phyloP scores from a whole-genome alignment of 2,329 filamentous ascomycete genomes.

The Didymella pomorum region DNA sequence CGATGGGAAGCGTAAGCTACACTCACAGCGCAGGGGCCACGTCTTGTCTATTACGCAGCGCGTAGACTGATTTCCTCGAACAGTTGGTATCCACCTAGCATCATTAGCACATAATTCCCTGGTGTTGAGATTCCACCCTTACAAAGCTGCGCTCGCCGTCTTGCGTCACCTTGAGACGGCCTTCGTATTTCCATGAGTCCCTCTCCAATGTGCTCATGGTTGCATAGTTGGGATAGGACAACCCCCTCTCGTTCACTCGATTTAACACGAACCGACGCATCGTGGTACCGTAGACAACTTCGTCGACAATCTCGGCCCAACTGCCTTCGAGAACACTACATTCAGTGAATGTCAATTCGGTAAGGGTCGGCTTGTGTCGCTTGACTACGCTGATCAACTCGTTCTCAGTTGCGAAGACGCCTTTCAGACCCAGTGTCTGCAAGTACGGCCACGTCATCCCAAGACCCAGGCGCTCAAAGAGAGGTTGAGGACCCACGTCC shows the following conservation, averaged over 20 bases:
- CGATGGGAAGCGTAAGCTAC: neutral
- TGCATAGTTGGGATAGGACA: neutral
- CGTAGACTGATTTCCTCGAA: conserved; percentile 9
- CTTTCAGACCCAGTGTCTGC: conserved; percentile 31
- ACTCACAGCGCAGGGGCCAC: neutral
- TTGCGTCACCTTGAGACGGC: conserved; percentile 10
- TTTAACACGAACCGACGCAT: conserved; percentile 31
- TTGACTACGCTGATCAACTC: conserved; percentile 30
- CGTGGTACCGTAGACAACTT: conserved; percentile 31
- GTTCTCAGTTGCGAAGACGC: conserved; percentile 27
- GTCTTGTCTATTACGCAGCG: neutral
- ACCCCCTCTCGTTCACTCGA: conserved; percentile 28
- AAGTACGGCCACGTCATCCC: conserved; percentile 34
- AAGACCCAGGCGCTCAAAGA: conserved; percentile 29
- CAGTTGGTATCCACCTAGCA: neutral
- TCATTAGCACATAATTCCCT: neutral
- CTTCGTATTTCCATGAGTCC: conserved; percentile 24
- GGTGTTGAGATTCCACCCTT: neutral
- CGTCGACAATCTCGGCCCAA: conserved; percentile 41
- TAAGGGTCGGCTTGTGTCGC: conserved; percentile 34
- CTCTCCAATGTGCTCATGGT: neutral
- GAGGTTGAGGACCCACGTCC: neutral
- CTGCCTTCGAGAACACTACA: conserved; percentile 29
- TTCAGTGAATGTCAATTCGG: conserved; percentile 20
- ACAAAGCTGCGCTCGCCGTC: conserved; percentile 29